phyloP scores from a whole-genome alignment of 805 yeast species.

The Candida lessepsii region DNA sequence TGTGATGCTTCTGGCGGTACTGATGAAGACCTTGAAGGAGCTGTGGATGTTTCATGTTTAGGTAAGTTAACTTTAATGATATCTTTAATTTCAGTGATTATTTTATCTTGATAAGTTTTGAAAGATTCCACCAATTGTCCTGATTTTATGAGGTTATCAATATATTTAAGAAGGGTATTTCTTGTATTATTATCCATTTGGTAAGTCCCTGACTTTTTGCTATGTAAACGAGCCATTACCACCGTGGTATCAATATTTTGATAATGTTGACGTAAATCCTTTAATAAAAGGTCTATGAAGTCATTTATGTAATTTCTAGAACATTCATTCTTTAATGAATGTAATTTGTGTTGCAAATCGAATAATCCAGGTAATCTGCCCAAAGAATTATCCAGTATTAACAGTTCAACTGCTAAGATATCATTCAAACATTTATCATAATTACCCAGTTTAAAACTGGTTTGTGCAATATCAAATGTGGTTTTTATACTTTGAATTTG shows the following conservation, averaged over 20 bases:
- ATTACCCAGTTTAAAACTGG: constrained; percentile 43
- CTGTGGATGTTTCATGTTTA: constrained; percentile 22
- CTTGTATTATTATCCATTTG: constrained; percentile 42
- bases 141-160: constrained; percentile 59
- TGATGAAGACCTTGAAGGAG: constrained; percentile 29
- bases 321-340: constrained; percentile 57
- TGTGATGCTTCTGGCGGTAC: constrained; percentile 22
- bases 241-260: constrained; percentile 46
- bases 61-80: constrained; percentile 71
- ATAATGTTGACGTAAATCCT: constrained; percentile 62
- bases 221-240: constrained; percentile 50
- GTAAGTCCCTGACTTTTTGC: constrained; percentile 26
- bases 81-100: constrained; percentile 68
- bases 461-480: constrained; percentile 34
- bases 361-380: constrained; percentile 49
- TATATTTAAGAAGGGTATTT: constrained; percentile 40
- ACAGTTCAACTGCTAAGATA: constrained; percentile 53
- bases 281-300: constrained; percentile 54
- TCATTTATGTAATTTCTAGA: constrained; percentile 65
- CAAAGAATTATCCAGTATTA: constrained; percentile 45
- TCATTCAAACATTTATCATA: constrained; percentile 56
- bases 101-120: constrained; percentile 60
- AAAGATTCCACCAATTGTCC: constrained; percentile 63
- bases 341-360: constrained; percentile 51
- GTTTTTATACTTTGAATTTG: constrained; percentile 46